These are phyloP conservation scores for Ceratocystis variospora DNA, from an alignment of 2,329 filamentous ascomycete species.

Conservation along the genomic window DNA sequence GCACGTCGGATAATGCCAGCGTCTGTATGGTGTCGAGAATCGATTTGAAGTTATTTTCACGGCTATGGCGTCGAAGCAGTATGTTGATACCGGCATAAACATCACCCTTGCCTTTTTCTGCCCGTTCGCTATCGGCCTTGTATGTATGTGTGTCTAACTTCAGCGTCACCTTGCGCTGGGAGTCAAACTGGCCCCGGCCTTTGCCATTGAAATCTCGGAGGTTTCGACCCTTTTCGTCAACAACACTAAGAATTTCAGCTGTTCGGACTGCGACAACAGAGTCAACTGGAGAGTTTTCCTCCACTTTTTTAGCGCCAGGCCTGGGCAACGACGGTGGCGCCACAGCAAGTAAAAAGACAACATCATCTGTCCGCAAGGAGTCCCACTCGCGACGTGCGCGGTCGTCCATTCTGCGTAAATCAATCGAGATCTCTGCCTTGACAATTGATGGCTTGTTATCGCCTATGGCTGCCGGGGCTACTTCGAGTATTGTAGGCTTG, in stretches of 20 bases:
- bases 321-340: slow-evolving; percentile 32
- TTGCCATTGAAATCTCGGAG: slow-evolving; percentile 44
- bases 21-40: slow-evolving; percentile 83
- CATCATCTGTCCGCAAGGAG: slow-evolving; percentile 68
- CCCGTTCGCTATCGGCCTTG: slow-evolving; percentile 56
- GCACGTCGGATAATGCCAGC: slow-evolving; percentile 70
- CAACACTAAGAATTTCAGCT: slow-evolving; percentile 72
- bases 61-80: slow-evolving; percentile 63
- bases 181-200: slow-evolving; percentile 40
- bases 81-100: slow-evolving; percentile 78
- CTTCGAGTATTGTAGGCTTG: slow-evolving; percentile 76
- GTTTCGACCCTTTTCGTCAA: slow-evolving; percentile 69
- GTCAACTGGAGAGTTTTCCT: slow-evolving; percentile 44
- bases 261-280: slow-evolving; percentile 56
- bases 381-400: slow-evolving; percentile 80
- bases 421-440: slow-evolving; percentile 70
- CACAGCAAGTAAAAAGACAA: slow-evolving; percentile 73
- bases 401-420: slow-evolving; percentile 66
- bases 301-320: slow-evolving; percentile 35
- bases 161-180: slow-evolving; percentile 53
- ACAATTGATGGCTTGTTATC: slow-evolving; percentile 72
- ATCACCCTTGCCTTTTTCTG: slow-evolving; percentile 54
- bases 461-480: slow-evolving; percentile 69
- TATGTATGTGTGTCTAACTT: slow-evolving; percentile 70
- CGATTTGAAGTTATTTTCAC: slow-evolving; percentile 95